Evolutionary conservation across 2,329 filamentous ascomycete species (phyloP), one percentile per base, ranked within the genome.

Genomic region (Aspergillus neotritici): DNA sequence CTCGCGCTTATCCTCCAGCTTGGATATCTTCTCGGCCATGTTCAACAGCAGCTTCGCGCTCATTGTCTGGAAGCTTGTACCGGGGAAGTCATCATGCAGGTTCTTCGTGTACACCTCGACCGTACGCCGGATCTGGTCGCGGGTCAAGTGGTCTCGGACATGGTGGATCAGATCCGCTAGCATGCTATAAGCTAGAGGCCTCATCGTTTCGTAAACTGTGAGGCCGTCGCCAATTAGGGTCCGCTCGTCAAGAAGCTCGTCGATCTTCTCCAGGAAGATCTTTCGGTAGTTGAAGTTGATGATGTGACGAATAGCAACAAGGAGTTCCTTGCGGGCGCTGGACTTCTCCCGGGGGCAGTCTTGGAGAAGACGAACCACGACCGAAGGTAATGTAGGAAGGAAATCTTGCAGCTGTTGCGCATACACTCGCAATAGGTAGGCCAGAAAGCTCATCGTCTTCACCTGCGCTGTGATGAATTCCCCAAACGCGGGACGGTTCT

Each of bases 41-140:
- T 98, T 99, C 10, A 98, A 74, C 1, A 99, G 74, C 3, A 99
- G 74, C 66, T 97, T 98, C 0, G 93, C 94, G 57, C 93, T 97
- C 93, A 99, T 99, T 0, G 93, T 98, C 66, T 98, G 94, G 62
- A 98, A 98, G 66, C 91, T 98, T 0, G 94, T 97, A 7, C 94
- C 94, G 0, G 93, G 94, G 50, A 95, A 95, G 51, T 87, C 88
- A 64, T 97, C 93, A 60, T 95, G 89, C 15, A 98, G 73, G 58
- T 97, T 97, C 60, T 85, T 88, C 1, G 94, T 97, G 66, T 98
- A 99, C 4, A 98, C 93, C 62, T 95, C 87, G 8, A 98, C 89
- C 0, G 94, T 97, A 61, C 90, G 87, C 36, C 90, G 82, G 50
- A 99, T 98, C 69, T 97, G 93, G 53, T 91, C 85, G 8, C 88